Conservation (phyloP, 2,329 filamentous ascomycete species). For the Cladorrhinum sp. region DNA sequence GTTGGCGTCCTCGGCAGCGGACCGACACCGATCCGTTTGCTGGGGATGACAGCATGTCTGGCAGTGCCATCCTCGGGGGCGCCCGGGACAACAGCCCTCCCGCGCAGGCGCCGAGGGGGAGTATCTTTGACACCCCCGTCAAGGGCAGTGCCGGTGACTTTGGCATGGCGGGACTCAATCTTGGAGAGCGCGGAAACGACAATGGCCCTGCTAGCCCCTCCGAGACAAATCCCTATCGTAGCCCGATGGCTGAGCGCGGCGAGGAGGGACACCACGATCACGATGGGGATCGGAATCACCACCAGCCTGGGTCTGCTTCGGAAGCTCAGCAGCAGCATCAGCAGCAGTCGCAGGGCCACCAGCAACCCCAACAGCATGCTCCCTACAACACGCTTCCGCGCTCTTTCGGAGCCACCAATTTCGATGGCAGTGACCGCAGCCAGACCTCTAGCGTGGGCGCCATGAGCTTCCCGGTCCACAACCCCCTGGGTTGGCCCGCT, state of each 20-base stretch:
- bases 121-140: conserved; percentile 51
- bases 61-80: conserved; percentile 71
- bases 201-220: conserved; percentile 82
- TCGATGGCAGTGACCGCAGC: conserved; percentile 80
- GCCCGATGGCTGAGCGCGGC: conserved; percentile 71
- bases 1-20: conserved; percentile 58
- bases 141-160: conserved; percentile 57
- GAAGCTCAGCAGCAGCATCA: conserved; percentile 15
- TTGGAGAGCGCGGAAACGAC: conserved; percentile 55
- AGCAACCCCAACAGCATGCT: conserved; percentile 31
- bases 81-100: conserved; percentile 65
- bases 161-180: conserved; percentile 59
- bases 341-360: not conserved
- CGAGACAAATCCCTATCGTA: conserved; percentile 94
- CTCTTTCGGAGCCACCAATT: conserved; percentile 49
- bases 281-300: conserved; percentile 49
- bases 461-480: conserved; percentile 65
- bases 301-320: conserved; percentile 43
- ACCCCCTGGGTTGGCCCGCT: conserved; percentile 60
- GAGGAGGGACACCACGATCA: conserved; percentile 49
- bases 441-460: conserved; percentile 87
- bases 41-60: conserved; percentile 58
- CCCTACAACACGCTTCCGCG: conserved; percentile 55
- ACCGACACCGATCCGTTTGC: conserved; percentile 72
- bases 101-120: conserved; percentile 36